Evolutionary conservation across 2,329 filamentous ascomycete genomes (phyloP).

Genomic region (Colletotrichum sidae): DNA sequence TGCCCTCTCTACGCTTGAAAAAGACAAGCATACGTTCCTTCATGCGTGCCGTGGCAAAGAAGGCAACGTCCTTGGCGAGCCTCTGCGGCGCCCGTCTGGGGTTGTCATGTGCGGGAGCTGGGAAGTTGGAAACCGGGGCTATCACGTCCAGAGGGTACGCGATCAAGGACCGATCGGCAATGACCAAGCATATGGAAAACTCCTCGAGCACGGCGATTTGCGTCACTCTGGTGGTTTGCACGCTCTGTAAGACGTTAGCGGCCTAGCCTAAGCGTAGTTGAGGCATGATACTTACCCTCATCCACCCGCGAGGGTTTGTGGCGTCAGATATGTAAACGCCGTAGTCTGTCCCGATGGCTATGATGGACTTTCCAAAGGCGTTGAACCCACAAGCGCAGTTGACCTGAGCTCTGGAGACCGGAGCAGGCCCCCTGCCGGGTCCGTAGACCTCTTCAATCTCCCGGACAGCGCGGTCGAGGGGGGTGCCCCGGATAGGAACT

Average conservation of each 20-base stretch:
- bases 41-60: slow-evolving; percentile 96
- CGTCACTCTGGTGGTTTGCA: slow-evolving; percentile 81
- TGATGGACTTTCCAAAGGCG: slow-evolving; percentile 84
- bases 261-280: not conserved
- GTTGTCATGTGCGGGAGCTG: slow-evolving; percentile 75
- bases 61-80: slow-evolving; percentile 91
- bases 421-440: slow-evolving; percentile 74
- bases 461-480: slow-evolving; percentile 88
- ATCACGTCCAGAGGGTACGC: slow-evolving; percentile 94
- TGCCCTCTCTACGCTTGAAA: slow-evolving; percentile 94
- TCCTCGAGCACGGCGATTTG: slow-evolving; percentile 96
- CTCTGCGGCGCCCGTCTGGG: slow-evolving; percentile 90
- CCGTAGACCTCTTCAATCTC: slow-evolving; percentile 87
- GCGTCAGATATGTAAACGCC: slow-evolving; percentile 92
- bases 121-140: slow-evolving; percentile 70
- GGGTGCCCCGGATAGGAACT: slow-evolving; percentile 89
- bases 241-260: slow-evolving; percentile 66
- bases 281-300: slow-evolving; percentile 71
- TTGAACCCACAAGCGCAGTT: slow-evolving; percentile 95
- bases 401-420: slow-evolving; percentile 86
- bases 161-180: slow-evolving; percentile 90
- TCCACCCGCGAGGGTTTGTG: slow-evolving; percentile 91
- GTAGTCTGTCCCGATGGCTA: slow-evolving; percentile 94
- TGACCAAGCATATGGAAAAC: slow-evolving; percentile 91
- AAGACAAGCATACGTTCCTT: slow-evolving; percentile 95